Evolutionary conservation across 306 rosid species (phyloP), one percentile per base, ranked within the genome.

Genomic region (Senna siamea): DNA sequence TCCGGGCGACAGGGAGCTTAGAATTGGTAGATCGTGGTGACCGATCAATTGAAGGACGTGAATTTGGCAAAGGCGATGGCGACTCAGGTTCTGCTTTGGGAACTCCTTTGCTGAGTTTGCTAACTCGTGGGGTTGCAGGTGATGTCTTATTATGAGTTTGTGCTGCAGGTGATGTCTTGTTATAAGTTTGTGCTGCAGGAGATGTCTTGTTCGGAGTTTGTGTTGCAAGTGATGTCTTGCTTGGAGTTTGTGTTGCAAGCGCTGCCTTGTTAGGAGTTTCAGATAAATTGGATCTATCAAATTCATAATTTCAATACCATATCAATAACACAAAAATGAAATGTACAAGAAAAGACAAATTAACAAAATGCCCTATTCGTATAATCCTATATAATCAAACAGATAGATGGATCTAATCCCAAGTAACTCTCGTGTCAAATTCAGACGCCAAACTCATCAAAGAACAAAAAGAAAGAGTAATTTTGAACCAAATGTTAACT

Each of bases 61-160:
- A 85, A 73, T 69, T 88, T 44, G 77, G 98, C 83, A 89, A 63
- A 71, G 97, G 91, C 4, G 97, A 93, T 15, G 88, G 93, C 0
- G 91, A 82, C 35, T 87, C 94, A 28, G 95, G 65, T 18, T 91
- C 98, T 12, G 96, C 75, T 83, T 91, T 94, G 43, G 88, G 52
- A 15, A 75, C 72, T 78, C 92, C 91, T 78, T 83, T 84, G 80
- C 84, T 82, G 66, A 87, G 88, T 50, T 85, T 94, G 69, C 88
- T 85, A 35, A 85, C 89, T 79, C 93, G 87, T 8, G 98, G 97
- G 7, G 98, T 88, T 63, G 88, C 92, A 9, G 94, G 90, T 51
- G 50, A 11, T 44, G 50, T 9, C 50, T 44, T 44, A 32, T 38
- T 37, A 1, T 48, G 30, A 63, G 96, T 79, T 60, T 86, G 97